phyloP scores from a whole-genome alignment of 75 land plant species.

The Ceratopteris richardii region DNA sequence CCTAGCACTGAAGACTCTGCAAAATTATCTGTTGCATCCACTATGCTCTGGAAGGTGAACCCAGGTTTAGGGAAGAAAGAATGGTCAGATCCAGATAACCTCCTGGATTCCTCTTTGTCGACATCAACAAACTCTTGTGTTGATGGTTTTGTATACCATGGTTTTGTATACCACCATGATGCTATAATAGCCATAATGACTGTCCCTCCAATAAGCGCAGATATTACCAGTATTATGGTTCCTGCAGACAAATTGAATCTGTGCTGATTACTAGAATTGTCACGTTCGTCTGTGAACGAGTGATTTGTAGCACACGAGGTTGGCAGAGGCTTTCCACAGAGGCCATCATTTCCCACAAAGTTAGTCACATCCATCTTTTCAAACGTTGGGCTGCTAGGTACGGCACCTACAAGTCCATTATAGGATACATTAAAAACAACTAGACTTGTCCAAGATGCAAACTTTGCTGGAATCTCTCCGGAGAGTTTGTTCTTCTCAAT shows the following conservation, averaged over 20 bases:
- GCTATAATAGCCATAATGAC: slow-evolving; percentile 47
- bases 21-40: slow-evolving; percentile 56
- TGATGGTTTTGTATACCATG: slow-evolving; percentile 37
- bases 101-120: slow-evolving; percentile 25
- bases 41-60: slow-evolving; percentile 47
- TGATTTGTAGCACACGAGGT: slow-evolving; percentile 16
- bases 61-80: slow-evolving; percentile 54
- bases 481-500: slow-evolving; percentile 31
- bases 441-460: slow-evolving; percentile 43
- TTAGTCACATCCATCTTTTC: slow-evolving; percentile 50
- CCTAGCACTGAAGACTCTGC: slow-evolving; percentile 35
- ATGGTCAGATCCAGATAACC: slow-evolving; percentile 27
- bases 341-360: slow-evolving; percentile 66
- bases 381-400: slow-evolving; percentile 43
- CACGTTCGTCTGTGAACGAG: neutral
- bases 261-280: neutral
- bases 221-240: slow-evolving; percentile 44
- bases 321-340: slow-evolving; percentile 51
- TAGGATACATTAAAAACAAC: slow-evolving; percentile 58
- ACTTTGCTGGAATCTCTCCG: slow-evolving; percentile 20
- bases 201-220: slow-evolving; percentile 49
- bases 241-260: slow-evolving; percentile 20
- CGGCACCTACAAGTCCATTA: slow-evolving; percentile 57
- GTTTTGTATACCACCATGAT: slow-evolving; percentile 45
- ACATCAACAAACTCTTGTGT: slow-evolving; percentile 25